Conservation (phyloP, 1,284 basidiomycete genomes). For the Malassezia vespertilionis region DNA sequence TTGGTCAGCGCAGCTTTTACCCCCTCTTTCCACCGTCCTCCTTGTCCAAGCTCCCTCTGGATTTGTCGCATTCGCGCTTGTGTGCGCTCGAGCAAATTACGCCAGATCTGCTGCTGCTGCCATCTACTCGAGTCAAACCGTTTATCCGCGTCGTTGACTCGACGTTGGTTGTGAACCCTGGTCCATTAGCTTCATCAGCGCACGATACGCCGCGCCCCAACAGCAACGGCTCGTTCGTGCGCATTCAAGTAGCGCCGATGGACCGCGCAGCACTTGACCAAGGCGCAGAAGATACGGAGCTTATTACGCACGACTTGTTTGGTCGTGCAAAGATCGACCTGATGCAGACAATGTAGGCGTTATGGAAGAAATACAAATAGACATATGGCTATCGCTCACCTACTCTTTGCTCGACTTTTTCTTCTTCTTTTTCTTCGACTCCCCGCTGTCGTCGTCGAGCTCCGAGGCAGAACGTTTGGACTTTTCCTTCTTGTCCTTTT, state of each 20-base stretch:
- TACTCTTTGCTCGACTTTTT: slow-evolving; percentile 30
- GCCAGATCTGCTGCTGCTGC: slow-evolving; percentile 73
- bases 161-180: slow-evolving; percentile 61
- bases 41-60: slow-evolving; percentile 50
- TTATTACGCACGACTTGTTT: slow-evolving; percentile 19
- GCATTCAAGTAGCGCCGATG: slow-evolving; percentile 17
- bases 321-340: slow-evolving; percentile 24
- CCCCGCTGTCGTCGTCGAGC: slow-evolving; percentile 10
- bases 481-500: slow-evolving; percentile 36
- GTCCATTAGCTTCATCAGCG: slow-evolving; percentile 1
- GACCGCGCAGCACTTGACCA: neutral
- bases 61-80: slow-evolving; percentile 31
- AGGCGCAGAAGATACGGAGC: neutral
- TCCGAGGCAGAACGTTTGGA: slow-evolving; percentile 13
- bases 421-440: slow-evolving; percentile 34
- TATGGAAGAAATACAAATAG: slow-evolving; percentile 5
- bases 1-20: slow-evolving; percentile 87
- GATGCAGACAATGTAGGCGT: slow-evolving; percentile 10
- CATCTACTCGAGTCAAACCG: slow-evolving; percentile 51
- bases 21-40: slow-evolving; percentile 79
- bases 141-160: slow-evolving; percentile 55
- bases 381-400: slow-evolving; percentile 7
- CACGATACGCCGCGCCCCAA: neutral
- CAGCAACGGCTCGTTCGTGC: slow-evolving; percentile 1
- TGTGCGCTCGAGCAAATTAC: slow-evolving; percentile 43